Evolutionary conservation across 208 protist species (phyloP).

Genomic region (Sergeia podlipaevii): DNA sequence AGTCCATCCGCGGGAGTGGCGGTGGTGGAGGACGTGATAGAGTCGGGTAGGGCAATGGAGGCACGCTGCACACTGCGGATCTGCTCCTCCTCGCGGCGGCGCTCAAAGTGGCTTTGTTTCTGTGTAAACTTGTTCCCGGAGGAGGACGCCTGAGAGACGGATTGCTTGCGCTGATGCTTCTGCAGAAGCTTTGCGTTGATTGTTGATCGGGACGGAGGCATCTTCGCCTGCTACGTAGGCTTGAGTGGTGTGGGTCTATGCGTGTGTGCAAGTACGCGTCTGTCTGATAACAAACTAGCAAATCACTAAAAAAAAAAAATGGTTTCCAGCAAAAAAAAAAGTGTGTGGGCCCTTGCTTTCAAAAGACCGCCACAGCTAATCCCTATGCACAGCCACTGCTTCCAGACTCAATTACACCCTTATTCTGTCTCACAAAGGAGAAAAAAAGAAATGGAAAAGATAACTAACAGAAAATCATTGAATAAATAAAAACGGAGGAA

Average conservation of each 20-base stretch:
- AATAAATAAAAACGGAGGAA: constrained; percentile 8
- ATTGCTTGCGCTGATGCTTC: constrained; percentile 36
- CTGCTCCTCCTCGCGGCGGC: constrained; percentile 65
- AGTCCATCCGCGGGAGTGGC: neutral
- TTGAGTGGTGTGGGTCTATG: no score
- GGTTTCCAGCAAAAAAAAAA: no score
- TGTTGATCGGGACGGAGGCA: constrained; percentile 32
- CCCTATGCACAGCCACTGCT: no score
- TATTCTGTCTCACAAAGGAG: neutral
- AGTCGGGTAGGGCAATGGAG: constrained; percentile 5
- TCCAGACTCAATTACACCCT: neutral
- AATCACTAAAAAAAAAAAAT: neutral
- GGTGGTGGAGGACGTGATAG: constrained; percentile 8
- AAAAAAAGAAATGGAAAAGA: constrained; percentile 5
- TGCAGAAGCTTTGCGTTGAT: constrained; percentile 53
- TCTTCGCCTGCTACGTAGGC: neutral
- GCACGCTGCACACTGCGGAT: constrained; percentile 21
- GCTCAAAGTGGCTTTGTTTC: constrained; percentile 77
- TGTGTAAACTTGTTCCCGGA: constrained; percentile 54
- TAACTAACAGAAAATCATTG: constrained; percentile 9
- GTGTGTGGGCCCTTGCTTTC: no score
- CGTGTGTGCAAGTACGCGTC: neutral
- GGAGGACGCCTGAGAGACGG: constrained; percentile 28
- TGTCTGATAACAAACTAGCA: neutral
- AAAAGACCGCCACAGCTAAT: no score